A percentile compares a stretch with the other conserved stretches of the same genome.
Evolutionary conservation across 495 filamentous ascomycete species (phyloP).

Genomic region (Annulohypoxylon bovei): DNA sequence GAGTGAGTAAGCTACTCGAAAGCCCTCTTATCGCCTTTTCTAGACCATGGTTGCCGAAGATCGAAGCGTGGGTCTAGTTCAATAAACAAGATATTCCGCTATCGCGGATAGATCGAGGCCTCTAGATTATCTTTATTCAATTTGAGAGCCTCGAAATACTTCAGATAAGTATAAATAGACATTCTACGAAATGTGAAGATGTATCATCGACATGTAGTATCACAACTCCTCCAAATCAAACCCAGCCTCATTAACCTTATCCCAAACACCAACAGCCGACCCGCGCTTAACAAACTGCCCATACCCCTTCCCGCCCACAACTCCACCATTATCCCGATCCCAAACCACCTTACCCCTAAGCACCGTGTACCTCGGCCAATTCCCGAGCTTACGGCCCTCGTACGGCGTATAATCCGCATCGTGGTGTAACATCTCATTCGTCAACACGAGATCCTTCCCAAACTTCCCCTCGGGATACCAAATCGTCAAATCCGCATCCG

Average conservation of each 20-base stretch:
- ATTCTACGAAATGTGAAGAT: too few species aligned
- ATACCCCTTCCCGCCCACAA: neutral
- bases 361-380: neutral
- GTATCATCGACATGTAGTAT: too few species aligned
- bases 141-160: neutral
- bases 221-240: neutral
- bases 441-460: neutral
- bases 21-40: neutral
- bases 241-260: neutral
- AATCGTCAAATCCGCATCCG: conserved; percentile 63
- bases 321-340: neutral
- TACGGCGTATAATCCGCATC: neutral
- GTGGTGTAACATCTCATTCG: neutral
- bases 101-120: neutral
- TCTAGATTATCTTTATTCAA: too few species aligned
- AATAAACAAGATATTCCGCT: neutral
- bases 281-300: neutral
- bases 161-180: neutral
- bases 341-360: neutral
- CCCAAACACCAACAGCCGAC: neutral
- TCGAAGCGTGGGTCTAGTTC: too few species aligned
- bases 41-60: too few species aligned
- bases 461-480: conserved; percentile 59
- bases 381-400: neutral
- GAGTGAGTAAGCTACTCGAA: neutral